Conservation (phyloP, 352 stramenopile species). For the Pythium folliculosum region DNA sequence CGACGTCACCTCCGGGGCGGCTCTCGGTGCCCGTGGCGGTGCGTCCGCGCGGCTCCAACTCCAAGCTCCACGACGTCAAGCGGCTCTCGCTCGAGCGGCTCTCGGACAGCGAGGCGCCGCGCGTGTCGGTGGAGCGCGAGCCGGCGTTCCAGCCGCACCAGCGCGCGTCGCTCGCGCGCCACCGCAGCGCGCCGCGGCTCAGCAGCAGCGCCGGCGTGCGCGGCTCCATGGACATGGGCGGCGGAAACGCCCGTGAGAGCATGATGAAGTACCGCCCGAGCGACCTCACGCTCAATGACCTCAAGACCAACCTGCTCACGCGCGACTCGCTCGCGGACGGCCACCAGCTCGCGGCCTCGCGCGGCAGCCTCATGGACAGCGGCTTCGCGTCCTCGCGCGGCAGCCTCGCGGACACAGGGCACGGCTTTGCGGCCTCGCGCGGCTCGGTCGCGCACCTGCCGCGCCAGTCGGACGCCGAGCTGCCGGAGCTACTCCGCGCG, state of each 20-base stretch:
- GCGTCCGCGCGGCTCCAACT: conserved; percentile 36
- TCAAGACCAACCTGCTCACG: conserved; percentile 44
- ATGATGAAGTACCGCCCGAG: conserved; percentile 77
- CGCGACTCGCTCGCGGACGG: conserved; percentile 56
- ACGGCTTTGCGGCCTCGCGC: conserved; percentile 1
- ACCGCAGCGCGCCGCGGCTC: conserved; percentile 10
- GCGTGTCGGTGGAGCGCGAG: conserved; percentile 40
- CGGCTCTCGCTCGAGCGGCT: conserved; percentile 29
- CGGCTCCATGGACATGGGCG: conserved; percentile 21
- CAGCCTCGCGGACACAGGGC: neutral
- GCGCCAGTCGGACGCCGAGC: conserved; percentile 54
- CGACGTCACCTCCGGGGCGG: conserved; percentile 14
- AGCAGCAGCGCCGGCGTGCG: conserved; percentile 10
- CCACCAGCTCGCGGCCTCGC: conserved; percentile 1
- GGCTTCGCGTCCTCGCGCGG: neutral
- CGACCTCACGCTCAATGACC: conserved; percentile 52
- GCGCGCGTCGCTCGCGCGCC: conserved; percentile 12
- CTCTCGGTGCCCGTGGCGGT: conserved; percentile 26
- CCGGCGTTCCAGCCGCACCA: neutral
- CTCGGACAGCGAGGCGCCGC: conserved; percentile 17
- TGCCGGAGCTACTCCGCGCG: conserved; percentile 62
- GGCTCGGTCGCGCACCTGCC: conserved; percentile 33
- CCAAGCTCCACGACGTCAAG: conserved; percentile 36
- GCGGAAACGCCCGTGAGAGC: conserved; percentile 62
- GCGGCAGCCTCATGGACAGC: conserved; percentile 3